A percentile compares a stretch with the other conserved stretches of the same genome.
Conservation (phyloP, 2,329 filamentous ascomycete species). For the Verticillium klebahnii region DNA sequence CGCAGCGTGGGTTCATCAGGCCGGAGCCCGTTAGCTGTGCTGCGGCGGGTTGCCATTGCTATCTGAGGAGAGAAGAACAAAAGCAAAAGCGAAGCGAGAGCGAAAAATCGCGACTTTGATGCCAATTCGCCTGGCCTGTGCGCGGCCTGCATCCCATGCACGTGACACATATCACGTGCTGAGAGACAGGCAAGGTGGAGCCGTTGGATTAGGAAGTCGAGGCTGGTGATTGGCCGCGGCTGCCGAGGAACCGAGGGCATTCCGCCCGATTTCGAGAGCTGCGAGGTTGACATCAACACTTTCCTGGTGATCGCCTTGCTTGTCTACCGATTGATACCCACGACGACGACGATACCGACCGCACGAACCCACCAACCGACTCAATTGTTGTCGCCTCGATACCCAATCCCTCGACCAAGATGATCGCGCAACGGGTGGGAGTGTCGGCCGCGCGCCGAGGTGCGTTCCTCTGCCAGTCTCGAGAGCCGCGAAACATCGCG, state of each 20-base stretch:
- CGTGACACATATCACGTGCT: background rate
- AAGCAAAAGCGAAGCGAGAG: background rate
- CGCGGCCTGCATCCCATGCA: background rate
- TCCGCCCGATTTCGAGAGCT: conserved; percentile 3
- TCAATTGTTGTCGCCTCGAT: background rate
- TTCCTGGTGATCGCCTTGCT: background rate
- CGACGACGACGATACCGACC: background rate
- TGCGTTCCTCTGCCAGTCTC: conserved; percentile 24
- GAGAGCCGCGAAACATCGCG: background rate
- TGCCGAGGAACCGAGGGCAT: conserved; percentile 39
- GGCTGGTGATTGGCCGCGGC: conserved; percentile 31
- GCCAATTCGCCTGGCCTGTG: conserved; percentile 5
- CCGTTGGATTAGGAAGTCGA: conserved; percentile 29
- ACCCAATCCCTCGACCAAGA: conserved; percentile 23
- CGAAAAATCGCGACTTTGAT: conserved; percentile 1
- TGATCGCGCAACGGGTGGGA: conserved; percentile 55
- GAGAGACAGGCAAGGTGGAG: background rate
- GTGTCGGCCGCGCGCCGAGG: conserved; percentile 56
- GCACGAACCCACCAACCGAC: background rate
- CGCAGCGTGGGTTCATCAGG: conserved; percentile 7
- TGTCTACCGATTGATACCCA: background rate
- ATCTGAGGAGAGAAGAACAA: conserved; percentile 11
- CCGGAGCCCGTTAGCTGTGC: conserved; percentile 11
- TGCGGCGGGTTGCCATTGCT: conserved; percentile 13
- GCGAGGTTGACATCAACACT: conserved; percentile 13